phyloP scores from a whole-genome alignment of 352 stramenopile genomes.

The Plasmopara halstedii region DNA sequence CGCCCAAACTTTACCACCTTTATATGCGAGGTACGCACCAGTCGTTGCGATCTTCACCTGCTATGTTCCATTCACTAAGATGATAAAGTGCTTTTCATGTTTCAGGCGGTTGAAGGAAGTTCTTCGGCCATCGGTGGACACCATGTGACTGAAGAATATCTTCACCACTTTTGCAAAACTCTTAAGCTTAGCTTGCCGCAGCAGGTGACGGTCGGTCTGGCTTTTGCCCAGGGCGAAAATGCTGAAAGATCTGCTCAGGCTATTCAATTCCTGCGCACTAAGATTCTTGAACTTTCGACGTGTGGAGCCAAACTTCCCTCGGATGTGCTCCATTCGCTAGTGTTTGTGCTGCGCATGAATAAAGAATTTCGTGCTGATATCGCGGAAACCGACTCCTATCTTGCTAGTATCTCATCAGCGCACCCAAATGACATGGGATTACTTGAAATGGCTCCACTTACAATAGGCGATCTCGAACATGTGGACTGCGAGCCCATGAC shows the following conservation, averaged over 20 bases:
- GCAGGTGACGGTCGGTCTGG: conserved; percentile 75
- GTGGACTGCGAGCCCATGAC: conserved; percentile 66
- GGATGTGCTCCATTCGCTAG: conserved; percentile 74
- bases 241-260: conserved; percentile 44
- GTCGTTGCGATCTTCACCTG: background rate
- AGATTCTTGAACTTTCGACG: conserved; percentile 79
- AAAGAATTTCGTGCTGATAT: conserved; percentile 66
- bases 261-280: conserved; percentile 70
- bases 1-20: conserved; percentile 88
- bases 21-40: conserved; percentile 55
- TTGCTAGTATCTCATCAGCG: conserved; percentile 78
- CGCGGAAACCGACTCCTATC: conserved; percentile 76
- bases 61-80: background rate
- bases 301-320: conserved; percentile 76
- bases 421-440: conserved; percentile 82
- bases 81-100: too few species aligned
- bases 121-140: conserved; percentile 20
- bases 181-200: conserved; percentile 83
- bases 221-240: conserved; percentile 75
- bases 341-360: conserved; percentile 78
- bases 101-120: conserved; percentile 62
- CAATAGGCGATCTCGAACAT: conserved; percentile 78
- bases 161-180: conserved; percentile 64
- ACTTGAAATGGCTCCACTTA: conserved; percentile 80
- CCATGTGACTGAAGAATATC: conserved; percentile 72